These are phyloP conservation scores for Lasiodiplodia citricola DNA, from an alignment of 2,329 filamentous ascomycete species.

Conservation along the genomic window DNA sequence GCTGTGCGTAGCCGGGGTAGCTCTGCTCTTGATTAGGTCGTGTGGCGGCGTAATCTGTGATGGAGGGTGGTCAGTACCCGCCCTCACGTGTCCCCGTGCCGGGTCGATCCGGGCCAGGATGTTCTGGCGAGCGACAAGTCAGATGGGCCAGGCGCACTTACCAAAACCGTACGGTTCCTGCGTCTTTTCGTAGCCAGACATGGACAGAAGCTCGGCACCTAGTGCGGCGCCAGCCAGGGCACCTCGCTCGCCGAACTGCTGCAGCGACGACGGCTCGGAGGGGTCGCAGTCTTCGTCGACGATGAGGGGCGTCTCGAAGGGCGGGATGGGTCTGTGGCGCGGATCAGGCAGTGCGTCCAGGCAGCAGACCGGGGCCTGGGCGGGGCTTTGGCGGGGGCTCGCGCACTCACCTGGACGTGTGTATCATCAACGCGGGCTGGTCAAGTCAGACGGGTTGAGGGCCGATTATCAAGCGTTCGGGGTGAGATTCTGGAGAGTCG, in stretches of 20 bases:
- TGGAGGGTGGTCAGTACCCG: slow-evolving; percentile 51
- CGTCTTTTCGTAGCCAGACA: slow-evolving; percentile 82
- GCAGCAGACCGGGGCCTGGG: background rate
- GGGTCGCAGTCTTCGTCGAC: slow-evolving; percentile 35
- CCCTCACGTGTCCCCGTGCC: slow-evolving; percentile 44
- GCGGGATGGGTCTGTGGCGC: slow-evolving; percentile 30
- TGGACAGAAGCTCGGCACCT: slow-evolving; percentile 64
- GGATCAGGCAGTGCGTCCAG: background rate
- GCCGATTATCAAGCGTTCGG: slow-evolving; percentile 26
- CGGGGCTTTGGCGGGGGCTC: background rate
- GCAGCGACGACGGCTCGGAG: slow-evolving; percentile 35
- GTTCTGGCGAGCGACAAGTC: slow-evolving; percentile 35
- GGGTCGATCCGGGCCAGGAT: slow-evolving; percentile 42
- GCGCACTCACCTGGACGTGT: slow-evolving; percentile 23
- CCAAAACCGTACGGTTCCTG: slow-evolving; percentile 80
- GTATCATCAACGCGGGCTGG: slow-evolving; percentile 25
- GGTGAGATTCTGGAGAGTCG: slow-evolving; percentile 18
- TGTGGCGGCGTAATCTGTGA: slow-evolving; percentile 64
- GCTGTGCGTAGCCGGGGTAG: slow-evolving; percentile 55
- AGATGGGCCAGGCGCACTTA: slow-evolving; percentile 61
- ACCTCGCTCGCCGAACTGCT: slow-evolving; percentile 50
- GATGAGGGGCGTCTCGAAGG: slow-evolving; percentile 38
- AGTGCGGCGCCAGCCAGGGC: slow-evolving; percentile 54
- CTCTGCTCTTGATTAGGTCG: slow-evolving; percentile 63
- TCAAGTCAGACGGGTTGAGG: slow-evolving; percentile 25